Base-by-base conservation (phyloP, 2,329 filamentous ascomycete species). In the Ceratocystis colombiana region DNA sequence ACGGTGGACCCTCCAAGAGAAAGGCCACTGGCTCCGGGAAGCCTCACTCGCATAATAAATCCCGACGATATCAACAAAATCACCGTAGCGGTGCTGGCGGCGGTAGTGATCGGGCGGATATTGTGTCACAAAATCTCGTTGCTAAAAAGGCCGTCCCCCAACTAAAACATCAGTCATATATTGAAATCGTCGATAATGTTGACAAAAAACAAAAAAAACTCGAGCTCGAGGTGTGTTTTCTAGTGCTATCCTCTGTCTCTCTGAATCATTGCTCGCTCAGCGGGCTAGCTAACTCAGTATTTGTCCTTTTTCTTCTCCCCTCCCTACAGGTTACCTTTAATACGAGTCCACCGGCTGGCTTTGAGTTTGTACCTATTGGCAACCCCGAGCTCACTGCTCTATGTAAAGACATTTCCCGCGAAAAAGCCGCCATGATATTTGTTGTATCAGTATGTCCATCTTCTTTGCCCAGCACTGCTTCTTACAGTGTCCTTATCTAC, bases 341-440 rank as follows among this genome's bases (percentile, higher is more conserved):
- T 48, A 75, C 73, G 63, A 74, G 74, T 1, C 83, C 84, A 15
- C 84, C 84, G 10, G 82, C 83, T 1, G 84, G 83, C 55, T 87
- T 83, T 71, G 79, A 81, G 69, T 87, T 86, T 71, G 79, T 88
- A 55, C 82, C 84, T 41, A 80, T 82, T 63, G 84, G 84, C 62
- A 82, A 87, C 69, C 84, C 84, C 25, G 77, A 80, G 68, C 74
- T 88, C 71, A 86, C 84, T 4, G 77, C 76, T 66, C 75, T 78
- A 55, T 88, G 85, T 77, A 87, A 87, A 73, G 84, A 87, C 70
- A 73, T 86, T 22, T 87, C 84, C 1, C 79, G 85, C 69, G 81
- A 85, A 70, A 77, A 78, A 63, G 84, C 79, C 70, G 83, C 82
- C 57, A 82, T 85, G 80, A 82, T 87, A 17, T 87, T 85, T 70